These are phyloP conservation scores for Datura wrightii DNA, from an alignment of 257 asterid species.

Conservation along the genomic window DNA sequence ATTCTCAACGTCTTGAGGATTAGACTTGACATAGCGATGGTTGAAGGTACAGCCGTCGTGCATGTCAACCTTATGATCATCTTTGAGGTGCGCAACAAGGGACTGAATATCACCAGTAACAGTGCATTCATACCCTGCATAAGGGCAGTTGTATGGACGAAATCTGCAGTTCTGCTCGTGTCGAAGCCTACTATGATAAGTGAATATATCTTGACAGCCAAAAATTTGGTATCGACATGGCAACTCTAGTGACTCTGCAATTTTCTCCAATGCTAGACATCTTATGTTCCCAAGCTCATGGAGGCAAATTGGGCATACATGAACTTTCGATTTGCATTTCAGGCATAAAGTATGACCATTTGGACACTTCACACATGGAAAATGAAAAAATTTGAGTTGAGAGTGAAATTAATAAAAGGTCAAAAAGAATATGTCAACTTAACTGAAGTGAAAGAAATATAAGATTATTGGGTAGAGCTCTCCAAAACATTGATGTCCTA, in stretches of 20 bases:
- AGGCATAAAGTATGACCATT: constrained; percentile 50
- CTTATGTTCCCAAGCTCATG: constrained; percentile 59
- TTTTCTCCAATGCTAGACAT: constrained; percentile 54
- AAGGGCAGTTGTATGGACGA: constrained; percentile 51
- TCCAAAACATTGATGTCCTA: not conserved
- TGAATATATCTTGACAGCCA: constrained; percentile 49
- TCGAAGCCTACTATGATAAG: constrained; percentile 46
- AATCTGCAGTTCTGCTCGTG: constrained; percentile 51
- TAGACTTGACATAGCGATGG: constrained; percentile 52
- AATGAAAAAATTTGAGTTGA: not conserved
- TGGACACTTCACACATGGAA: constrained; percentile 42
- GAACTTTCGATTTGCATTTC: constrained; percentile 44
- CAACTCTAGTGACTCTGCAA: constrained; percentile 49
- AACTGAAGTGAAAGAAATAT: constrained; percentile 4
- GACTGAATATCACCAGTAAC: constrained; percentile 41
- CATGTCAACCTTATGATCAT: constrained; percentile 55
- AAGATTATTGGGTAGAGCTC: constrained; percentile 19
- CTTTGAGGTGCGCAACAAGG: constrained; percentile 48
- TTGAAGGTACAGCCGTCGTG: constrained; percentile 51
- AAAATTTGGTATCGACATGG: constrained; percentile 46
- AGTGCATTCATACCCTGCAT: constrained; percentile 52
- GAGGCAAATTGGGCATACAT: constrained; percentile 49
- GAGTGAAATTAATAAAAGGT: not conserved
- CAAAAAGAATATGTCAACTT: constrained; percentile 13
- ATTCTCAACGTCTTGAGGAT: constrained; percentile 49